These are phyloP conservation scores for Phellopilus nigrolimitatus DNA, from an alignment of 1,284 basidiomycete genomes.

Conservation along the genomic window DNA sequence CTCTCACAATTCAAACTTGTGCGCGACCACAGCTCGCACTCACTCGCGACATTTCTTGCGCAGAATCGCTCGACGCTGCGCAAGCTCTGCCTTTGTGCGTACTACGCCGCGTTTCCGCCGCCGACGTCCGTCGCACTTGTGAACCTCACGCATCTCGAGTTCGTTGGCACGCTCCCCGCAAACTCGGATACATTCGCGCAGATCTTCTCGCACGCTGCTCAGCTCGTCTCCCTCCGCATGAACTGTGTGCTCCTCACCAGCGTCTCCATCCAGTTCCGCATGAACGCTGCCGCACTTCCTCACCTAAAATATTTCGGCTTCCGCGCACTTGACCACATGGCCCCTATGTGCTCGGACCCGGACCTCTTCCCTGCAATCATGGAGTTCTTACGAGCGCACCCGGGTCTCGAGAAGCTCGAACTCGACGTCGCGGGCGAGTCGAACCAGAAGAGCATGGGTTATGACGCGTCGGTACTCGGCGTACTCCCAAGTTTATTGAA, in stretches of 20 bases:
- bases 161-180: conserved; percentile 50
- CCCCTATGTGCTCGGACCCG: conserved; percentile 45
- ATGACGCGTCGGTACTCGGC: conserved; percentile 64
- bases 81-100: conserved; percentile 50
- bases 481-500: conserved; percentile 54
- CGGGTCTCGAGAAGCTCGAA: conserved; percentile 46
- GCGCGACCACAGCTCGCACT: conserved; percentile 35
- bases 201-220: conserved; percentile 53
- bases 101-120: conserved; percentile 52
- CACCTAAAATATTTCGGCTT: conserved; percentile 62
- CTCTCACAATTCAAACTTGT: conserved; percentile 54
- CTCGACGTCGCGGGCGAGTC: conserved; percentile 48
- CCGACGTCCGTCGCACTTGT: conserved; percentile 46
- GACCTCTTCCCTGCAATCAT: conserved; percentile 64
- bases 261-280: conserved; percentile 45
- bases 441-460: conserved; percentile 48
- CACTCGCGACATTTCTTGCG: conserved; percentile 43
- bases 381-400: conserved; percentile 57
- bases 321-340: conserved; percentile 37
- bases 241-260: conserved; percentile 47
- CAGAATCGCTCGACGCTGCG: conserved; percentile 52
- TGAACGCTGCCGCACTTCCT: conserved; percentile 37
- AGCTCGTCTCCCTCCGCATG: conserved; percentile 57
- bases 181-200: conserved; percentile 49
- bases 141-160: conserved; percentile 59